Conservation (phyloP, 352 stramenopile species). For the Globisporangium takayamanum region DNA sequence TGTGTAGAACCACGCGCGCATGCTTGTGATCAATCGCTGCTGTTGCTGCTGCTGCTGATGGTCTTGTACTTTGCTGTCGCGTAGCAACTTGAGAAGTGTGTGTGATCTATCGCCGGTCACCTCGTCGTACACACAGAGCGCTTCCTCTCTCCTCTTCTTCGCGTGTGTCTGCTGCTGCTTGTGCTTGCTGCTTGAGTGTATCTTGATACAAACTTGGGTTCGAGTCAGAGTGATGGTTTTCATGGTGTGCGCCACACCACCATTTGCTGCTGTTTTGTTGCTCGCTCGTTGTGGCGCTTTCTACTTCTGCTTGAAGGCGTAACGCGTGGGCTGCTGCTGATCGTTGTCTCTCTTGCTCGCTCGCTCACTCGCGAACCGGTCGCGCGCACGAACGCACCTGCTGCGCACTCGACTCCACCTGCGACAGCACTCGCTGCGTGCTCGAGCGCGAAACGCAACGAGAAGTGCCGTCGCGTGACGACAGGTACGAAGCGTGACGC, state of each 20-base stretch:
- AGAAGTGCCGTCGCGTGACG: no score
- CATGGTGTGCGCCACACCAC: no score
- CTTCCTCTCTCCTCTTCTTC: background rate
- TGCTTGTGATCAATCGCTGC: slow-evolving; percentile 10
- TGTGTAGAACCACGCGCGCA: slow-evolving; percentile 76
- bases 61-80: background rate
- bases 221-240: no score
- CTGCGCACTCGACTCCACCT: no score
- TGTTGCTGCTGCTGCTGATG: background rate
- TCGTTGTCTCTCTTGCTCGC: background rate
- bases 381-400: background rate
- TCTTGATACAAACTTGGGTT: background rate
- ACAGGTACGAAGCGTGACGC: no score
- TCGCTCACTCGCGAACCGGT: slow-evolving; percentile 1
- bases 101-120: background rate
- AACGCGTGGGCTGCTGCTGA: background rate
- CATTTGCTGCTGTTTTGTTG: no score
- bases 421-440: no score
- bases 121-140: background rate
- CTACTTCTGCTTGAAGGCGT: background rate
- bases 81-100: background rate
- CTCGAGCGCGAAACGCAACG: no score
- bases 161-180: background rate
- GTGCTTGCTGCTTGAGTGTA: background rate
- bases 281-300: background rate